These are phyloP conservation scores for Solanum stenotomum DNA, from an alignment of 257 asterid genomes.

Conservation along the genomic window DNA sequence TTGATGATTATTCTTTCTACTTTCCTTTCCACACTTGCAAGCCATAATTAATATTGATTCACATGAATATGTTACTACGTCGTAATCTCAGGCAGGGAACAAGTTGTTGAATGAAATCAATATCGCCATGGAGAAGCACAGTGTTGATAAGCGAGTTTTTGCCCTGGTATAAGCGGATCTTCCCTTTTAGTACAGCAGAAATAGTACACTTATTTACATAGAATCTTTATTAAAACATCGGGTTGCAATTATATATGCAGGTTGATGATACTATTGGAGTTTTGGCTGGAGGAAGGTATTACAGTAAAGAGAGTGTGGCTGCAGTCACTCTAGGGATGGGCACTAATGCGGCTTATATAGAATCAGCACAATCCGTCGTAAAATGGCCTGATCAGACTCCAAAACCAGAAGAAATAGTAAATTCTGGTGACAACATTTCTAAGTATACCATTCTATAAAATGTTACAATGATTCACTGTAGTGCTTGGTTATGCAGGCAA, in stretches of 20 bases:
- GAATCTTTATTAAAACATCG: neutral
- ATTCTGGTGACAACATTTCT: neutral
- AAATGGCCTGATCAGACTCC: constrained; percentile 22
- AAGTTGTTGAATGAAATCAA: constrained; percentile 45
- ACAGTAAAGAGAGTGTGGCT: constrained; percentile 55
- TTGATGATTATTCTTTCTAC: neutral
- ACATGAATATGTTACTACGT: neutral
- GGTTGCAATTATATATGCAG: constrained; percentile 12
- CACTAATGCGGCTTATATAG: constrained; percentile 52
- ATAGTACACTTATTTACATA: neutral
- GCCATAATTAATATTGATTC: neutral
- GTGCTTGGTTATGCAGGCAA: constrained; percentile 32
- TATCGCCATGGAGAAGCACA: constrained; percentile 42
- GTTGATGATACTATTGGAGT: constrained; percentile 63
- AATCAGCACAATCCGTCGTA: constrained; percentile 23
- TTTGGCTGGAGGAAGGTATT: constrained; percentile 81
- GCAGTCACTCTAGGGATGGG: constrained; percentile 68
- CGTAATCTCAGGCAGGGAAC: constrained; percentile 34
- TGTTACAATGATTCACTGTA: neutral
- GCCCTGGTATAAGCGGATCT: constrained; percentile 32
- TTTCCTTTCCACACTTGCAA: neutral
- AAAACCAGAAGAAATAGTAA: constrained; percentile 46
- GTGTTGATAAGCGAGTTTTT: constrained; percentile 46
- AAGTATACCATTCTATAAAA: neutral
- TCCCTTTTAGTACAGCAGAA: neutral